Conservation (phyloP, 1,284 basidiomycete genomes). For the Ustilago trichophora region DNA sequence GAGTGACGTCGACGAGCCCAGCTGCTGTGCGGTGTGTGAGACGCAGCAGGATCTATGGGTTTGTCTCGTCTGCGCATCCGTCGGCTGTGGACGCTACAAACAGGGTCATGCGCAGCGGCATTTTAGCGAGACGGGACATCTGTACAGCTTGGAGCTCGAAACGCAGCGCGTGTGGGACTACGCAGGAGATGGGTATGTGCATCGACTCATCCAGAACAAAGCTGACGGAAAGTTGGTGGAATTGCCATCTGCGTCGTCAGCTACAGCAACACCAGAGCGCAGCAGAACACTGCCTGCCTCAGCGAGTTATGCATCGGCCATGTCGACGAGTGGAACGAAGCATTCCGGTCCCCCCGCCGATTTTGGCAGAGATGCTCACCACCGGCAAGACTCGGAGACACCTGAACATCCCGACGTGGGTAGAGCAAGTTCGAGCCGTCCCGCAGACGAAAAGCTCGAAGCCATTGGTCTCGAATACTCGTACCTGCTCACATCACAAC, state of each 20-base stretch:
- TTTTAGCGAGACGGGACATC: constrained; percentile 59
- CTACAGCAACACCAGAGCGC: constrained; percentile 47
- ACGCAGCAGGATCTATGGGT: constrained; percentile 63
- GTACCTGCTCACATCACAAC: constrained; percentile 87
- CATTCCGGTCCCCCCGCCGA: constrained; percentile 34
- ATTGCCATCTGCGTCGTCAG: constrained; percentile 85
- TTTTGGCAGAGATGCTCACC: neutral
- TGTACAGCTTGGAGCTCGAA: constrained; percentile 73
- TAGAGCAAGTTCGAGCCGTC: constrained; percentile 10
- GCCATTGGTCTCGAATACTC: constrained; percentile 96
- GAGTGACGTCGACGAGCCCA: constrained; percentile 35
- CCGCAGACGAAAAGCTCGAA: constrained; percentile 78
- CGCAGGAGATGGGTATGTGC: constrained; percentile 86
- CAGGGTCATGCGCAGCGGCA: constrained; percentile 62
- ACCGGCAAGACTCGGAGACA: no score
- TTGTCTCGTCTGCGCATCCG: constrained; percentile 63
- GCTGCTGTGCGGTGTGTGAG: constrained; percentile 52
- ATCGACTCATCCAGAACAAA: constrained; percentile 93
- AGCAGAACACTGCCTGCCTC: constrained; percentile 29
- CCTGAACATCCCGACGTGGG: no score
- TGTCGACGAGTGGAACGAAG: constrained; percentile 75
- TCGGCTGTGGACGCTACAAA: constrained; percentile 64
- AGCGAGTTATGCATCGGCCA: constrained; percentile 71
- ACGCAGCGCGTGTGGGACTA: constrained; percentile 99
- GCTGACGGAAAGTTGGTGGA: constrained; percentile 96